Conservation (phyloP, 108 stramenopile species). For the Pseudonitzschia delicatissima region DNA sequence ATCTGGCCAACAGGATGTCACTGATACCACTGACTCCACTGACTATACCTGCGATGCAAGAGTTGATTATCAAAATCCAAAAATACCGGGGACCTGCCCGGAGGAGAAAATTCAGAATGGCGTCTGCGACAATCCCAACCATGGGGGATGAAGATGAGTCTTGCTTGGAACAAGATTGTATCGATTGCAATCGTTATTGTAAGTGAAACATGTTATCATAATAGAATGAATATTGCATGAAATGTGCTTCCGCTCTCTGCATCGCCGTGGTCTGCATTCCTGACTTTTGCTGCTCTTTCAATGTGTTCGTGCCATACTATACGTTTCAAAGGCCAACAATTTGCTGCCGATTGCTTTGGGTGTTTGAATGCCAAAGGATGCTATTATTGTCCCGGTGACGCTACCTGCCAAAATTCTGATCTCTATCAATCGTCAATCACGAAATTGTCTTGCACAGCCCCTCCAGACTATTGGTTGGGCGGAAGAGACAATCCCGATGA, state of each 20-base stretch:
- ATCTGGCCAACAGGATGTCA: too few relatives aligned
- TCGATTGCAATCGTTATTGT: slow-evolving; percentile 3
- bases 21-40: too few relatives aligned
- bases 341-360: slow-evolving; percentile 15
- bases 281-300: not conserved
- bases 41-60: too few relatives aligned
- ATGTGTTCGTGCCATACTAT: too few relatives aligned
- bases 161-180: not conserved
- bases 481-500: not conserved
- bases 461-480: not conserved
- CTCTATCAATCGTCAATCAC: not conserved
- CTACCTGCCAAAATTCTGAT: slow-evolving; percentile 18
- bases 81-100: too few relatives aligned
- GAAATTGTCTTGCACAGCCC: not conserved
- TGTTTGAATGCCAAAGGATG: slow-evolving; percentile 25
- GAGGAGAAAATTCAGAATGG: not conserved
- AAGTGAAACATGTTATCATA: not conserved
- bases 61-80: too few relatives aligned
- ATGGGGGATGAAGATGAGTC: not conserved
- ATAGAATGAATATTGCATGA: not conserved
- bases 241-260: not conserved
- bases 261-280: too few relatives aligned
- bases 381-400: slow-evolving; percentile 33
- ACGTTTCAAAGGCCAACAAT: slow-evolving; percentile 4
- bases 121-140: slow-evolving; percentile 7